phyloP scores from a whole-genome alignment of 768 basidiomycete genomes.

The Tylopilus plumbeoviolaceoides region DNA sequence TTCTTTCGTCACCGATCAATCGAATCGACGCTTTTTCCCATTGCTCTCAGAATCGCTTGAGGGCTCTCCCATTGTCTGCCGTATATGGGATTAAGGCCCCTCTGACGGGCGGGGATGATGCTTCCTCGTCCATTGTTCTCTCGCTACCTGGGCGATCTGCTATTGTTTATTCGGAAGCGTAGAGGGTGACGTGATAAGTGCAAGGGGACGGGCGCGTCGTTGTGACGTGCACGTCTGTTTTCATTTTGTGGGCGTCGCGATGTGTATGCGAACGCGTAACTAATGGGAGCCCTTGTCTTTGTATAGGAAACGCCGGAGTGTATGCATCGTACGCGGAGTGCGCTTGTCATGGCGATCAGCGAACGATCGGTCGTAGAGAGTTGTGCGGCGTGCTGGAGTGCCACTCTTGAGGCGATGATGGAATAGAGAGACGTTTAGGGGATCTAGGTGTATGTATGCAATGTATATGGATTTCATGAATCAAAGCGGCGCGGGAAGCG shows the following conservation, averaged over 20 bases:
- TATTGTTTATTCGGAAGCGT: slow-evolving; percentile 16
- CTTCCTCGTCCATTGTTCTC: slow-evolving; percentile 8
- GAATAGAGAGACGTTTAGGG: neutral
- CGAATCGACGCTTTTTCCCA: neutral
- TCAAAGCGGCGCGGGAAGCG: slow-evolving; percentile 7
- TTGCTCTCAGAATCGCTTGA: slow-evolving; percentile 8
- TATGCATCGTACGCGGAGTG: slow-evolving; percentile 40
- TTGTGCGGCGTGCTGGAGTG: slow-evolving; percentile 45
- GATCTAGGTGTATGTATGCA: neutral
- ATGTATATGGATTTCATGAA: neutral
- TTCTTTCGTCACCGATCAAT: slow-evolving; percentile 5
- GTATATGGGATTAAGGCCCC: slow-evolving; percentile 12
- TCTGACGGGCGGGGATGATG: neutral
- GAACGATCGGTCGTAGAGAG: slow-evolving; percentile 53
- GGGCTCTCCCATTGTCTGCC: slow-evolving; percentile 19
- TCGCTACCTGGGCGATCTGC: neutral
- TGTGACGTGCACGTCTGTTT: neutral
- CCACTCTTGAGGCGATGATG: slow-evolving; percentile 5
- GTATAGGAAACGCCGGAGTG: slow-evolving; percentile 36
- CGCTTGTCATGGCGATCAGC: slow-evolving; percentile 43
- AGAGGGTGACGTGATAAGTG: slow-evolving; percentile 5
- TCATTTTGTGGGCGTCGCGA: slow-evolving; percentile 4
- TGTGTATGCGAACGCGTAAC: slow-evolving; percentile 1
- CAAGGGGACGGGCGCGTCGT: neutral
- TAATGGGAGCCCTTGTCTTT: slow-evolving; percentile 3